Base-by-base conservation (phyloP, 345 rosid genomes). In the Corymbia maculata region DNA sequence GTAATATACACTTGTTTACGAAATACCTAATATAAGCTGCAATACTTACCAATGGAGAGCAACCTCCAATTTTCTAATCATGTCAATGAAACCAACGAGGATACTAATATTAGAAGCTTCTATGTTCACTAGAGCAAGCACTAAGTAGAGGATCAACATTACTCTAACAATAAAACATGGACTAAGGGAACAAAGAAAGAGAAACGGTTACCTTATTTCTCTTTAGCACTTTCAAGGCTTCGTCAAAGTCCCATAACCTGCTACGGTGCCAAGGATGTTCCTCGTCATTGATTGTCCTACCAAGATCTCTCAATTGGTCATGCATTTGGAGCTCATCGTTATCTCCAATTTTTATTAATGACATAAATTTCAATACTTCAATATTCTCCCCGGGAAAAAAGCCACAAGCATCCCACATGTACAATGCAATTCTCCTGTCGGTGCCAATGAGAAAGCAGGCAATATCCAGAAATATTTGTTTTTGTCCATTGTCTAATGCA, bases 351-450 rank as follows among this genome's bases (percentile, higher is more conserved):
- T 68, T 68, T 68, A 68, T 8, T 2, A 68, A 68, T 68, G 79
- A 68, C 79, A 4, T 32, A 0, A 4, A 68, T 68, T 0, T 32
- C 22, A 68, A 68, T 16, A 2, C 44, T 68, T 68, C 44, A 32
- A 68, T 68, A 7, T 10, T 5, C 2, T 15, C 79, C 1, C 0
- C 11, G 0, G 79, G 79, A 6, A 0, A 32, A 30, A 68, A 32
- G 6, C 0, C 22, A 68, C 44, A 15, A 0, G 44, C 79, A 0
- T 68, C 79, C 79, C 79, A 68, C 79, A 68, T 32, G 6, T 68
- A 68, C 6, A 0, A 68, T 68, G 12, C 0, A 0, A 30, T 68
- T 8, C 0, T 32, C 0, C 2, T 68, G 3, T 8, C 3, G 0
- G 0, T 2, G 45, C 79, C 79, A 0, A 32, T 68, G 11, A 68